phyloP scores from a whole-genome alignment of 2,329 filamentous ascomycete genomes.

The Conoideocrella luteorostrata region DNA sequence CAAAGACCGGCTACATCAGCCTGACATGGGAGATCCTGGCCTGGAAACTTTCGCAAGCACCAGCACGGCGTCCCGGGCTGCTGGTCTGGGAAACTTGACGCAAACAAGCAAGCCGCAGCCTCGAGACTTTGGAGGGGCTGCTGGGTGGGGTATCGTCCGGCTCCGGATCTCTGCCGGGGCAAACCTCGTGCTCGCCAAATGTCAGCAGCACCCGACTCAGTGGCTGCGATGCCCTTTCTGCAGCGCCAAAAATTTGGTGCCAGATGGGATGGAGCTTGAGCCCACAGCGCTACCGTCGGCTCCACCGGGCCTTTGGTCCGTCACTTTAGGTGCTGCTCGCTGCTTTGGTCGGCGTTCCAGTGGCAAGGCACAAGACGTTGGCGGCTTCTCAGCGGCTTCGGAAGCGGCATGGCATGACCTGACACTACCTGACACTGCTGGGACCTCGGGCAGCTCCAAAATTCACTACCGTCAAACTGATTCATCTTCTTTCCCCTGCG shows the following conservation, averaged over 20 bases:
- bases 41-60: not conserved
- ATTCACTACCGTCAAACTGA: not conserved
- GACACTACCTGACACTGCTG: not conserved
- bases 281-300: slow-evolving; percentile 1
- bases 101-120: no score
- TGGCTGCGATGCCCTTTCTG: not conserved
- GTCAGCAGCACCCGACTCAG: slow-evolving; percentile 2
- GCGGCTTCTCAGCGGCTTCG: slow-evolving; percentile 5
- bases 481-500: not conserved
- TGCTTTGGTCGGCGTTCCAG: not conserved
- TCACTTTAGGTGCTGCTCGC: not conserved
- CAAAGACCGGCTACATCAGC: no score
- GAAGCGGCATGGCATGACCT: not conserved
- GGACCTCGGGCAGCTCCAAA: not conserved
- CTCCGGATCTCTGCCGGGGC: slow-evolving; percentile 7
- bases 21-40: no score
- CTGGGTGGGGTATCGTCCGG: slow-evolving; percentile 7
- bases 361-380: not conserved
- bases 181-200: slow-evolving; percentile 7
- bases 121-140: not conserved
- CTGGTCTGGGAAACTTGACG: not conserved
- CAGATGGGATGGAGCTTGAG: not conserved
- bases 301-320: slow-evolving; percentile 2
- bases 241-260: not conserved
- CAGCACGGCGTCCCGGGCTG: not conserved